A percentile compares a stretch with the other conserved stretches of the same genome.
Evolutionary conservation across 345 rosid species (phyloP).

Genomic region (Alliaria petiolata): DNA sequence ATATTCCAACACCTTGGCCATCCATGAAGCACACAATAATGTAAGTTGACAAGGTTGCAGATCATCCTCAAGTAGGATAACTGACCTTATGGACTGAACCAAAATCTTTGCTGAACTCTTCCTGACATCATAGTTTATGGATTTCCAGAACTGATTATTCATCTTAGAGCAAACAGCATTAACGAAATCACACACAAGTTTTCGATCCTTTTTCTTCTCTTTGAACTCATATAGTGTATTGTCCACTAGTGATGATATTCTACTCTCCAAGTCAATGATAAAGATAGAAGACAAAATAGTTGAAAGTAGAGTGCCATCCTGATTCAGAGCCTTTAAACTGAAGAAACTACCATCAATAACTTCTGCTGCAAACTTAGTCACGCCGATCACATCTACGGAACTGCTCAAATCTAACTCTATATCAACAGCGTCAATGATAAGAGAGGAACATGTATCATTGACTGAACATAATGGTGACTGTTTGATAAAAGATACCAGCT

Average conservation of each 20-base stretch:
- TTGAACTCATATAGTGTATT: slow-evolving; percentile 20
- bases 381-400: slow-evolving; percentile 30
- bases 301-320: slow-evolving; percentile 54
- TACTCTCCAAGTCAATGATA: slow-evolving; percentile 65
- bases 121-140: slow-evolving; percentile 40
- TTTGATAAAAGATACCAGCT: slow-evolving; percentile 48
- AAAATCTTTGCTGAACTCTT: slow-evolving; percentile 49
- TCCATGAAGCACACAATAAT: slow-evolving; percentile 60
- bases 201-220: slow-evolving; percentile 36
- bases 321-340: slow-evolving; percentile 49
- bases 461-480: slow-evolving; percentile 62
- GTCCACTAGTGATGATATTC: slow-evolving; percentile 39
- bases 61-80: slow-evolving; percentile 52
- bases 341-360: slow-evolving; percentile 62
- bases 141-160: slow-evolving; percentile 49
- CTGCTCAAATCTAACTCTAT: slow-evolving; percentile 28
- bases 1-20: slow-evolving; percentile 54
- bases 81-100: slow-evolving; percentile 49
- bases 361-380: slow-evolving; percentile 61
- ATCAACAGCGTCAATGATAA: slow-evolving; percentile 34
- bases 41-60: slow-evolving; percentile 41
- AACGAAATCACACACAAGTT: slow-evolving; percentile 40
- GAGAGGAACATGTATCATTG: slow-evolving; percentile 44
- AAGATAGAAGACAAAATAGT: slow-evolving; percentile 53
- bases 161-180: slow-evolving; percentile 43